Evolutionary conservation across 108 stramenopile species (phyloP).

Genomic region (Aurantiochytrium sp.): DNA sequence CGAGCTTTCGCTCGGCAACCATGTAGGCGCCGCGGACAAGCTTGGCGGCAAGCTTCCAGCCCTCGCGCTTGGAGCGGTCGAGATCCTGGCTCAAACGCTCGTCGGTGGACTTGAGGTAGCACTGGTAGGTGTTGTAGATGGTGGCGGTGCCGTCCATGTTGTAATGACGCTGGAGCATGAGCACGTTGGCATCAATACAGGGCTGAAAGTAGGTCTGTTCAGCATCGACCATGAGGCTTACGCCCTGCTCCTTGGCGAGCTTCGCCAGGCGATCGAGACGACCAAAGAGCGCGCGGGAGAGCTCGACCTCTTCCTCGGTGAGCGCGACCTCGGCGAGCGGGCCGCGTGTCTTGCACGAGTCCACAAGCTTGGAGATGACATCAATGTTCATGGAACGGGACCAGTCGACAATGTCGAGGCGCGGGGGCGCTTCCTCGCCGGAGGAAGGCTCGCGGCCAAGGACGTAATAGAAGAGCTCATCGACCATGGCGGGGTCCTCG

Average conservation of each 20-base stretch:
- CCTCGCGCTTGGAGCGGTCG: slow-evolving; percentile 63
- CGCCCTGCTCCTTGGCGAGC: slow-evolving; percentile 48
- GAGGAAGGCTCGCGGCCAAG: background rate
- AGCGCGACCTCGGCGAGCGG: slow-evolving; percentile 62
- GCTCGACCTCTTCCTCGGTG: slow-evolving; percentile 69
- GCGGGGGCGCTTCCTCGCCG: background rate
- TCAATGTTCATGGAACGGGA: slow-evolving; percentile 10
- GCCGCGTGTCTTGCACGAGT: slow-evolving; percentile 37
- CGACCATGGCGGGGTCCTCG: background rate
- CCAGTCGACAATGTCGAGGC: slow-evolving; percentile 25
- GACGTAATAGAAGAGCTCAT: background rate
- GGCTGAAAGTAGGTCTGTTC: slow-evolving; percentile 91
- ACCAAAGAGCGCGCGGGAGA: slow-evolving; percentile 60
- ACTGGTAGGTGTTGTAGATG: slow-evolving; percentile 84
- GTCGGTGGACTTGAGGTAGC: slow-evolving; percentile 75
- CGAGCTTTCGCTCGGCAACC: slow-evolving; percentile 72
- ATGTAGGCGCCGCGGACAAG: slow-evolving; percentile 97
- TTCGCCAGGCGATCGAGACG: slow-evolving; percentile 62
- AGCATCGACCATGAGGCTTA: slow-evolving; percentile 88
- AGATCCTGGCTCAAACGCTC: slow-evolving; percentile 66
- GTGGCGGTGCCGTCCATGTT: slow-evolving; percentile 42
- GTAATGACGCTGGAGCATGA: slow-evolving; percentile 65
- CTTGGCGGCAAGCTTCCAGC: slow-evolving; percentile 79
- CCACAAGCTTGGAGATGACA: background rate
- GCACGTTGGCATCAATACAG: slow-evolving; percentile 79